phyloP scores from a whole-genome alignment of 441 rosid species.

The Gossypium aridum region DNA sequence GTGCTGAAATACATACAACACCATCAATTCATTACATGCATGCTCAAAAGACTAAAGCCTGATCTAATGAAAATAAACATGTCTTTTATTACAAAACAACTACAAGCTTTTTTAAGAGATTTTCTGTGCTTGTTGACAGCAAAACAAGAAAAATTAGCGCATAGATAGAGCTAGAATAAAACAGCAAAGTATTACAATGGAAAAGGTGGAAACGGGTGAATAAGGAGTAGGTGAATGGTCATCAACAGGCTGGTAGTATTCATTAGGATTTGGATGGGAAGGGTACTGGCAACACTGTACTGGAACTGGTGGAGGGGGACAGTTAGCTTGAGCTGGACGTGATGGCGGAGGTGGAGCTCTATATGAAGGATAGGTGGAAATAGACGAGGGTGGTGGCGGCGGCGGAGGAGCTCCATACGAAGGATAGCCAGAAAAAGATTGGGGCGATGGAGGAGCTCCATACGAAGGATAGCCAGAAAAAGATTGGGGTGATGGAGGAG shows the following conservation, averaged over 20 bases:
- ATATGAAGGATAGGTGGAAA: conserved; percentile 20
- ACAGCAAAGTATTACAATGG: conserved; percentile 10
- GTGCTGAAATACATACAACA: background rate
- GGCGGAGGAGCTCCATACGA: conserved; percentile 16
- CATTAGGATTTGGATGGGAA: conserved; percentile 18
- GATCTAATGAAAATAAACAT: background rate
- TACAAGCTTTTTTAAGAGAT: background rate
- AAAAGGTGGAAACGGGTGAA: conserved; percentile 11
- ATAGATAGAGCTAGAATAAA: conserved; percentile 15
- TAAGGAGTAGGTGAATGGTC: conserved; percentile 11
- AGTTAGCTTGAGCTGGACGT: conserved; percentile 23
- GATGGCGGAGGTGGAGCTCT: conserved; percentile 29
- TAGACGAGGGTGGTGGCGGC: conserved; percentile 15
- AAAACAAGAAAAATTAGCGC: background rate
- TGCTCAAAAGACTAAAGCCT: background rate
- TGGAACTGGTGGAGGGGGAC: conserved; percentile 35
- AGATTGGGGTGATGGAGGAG: conserved; percentile 30
- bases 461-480: conserved; percentile 15
- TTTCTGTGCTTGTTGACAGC: background rate
- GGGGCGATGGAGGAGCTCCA: conserved; percentile 23
- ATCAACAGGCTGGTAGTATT: conserved; percentile 16
- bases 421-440: conserved; percentile 22
- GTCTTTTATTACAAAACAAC: conserved; percentile 11
- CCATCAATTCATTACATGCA: background rate
- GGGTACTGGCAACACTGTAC: conserved; percentile 30